Percentiles rank a stretch among this genome's conserved stretches.
Conservation (phyloP, 176 grass and related monocot genomes). For the Bonia amplexicaulis region DNA sequence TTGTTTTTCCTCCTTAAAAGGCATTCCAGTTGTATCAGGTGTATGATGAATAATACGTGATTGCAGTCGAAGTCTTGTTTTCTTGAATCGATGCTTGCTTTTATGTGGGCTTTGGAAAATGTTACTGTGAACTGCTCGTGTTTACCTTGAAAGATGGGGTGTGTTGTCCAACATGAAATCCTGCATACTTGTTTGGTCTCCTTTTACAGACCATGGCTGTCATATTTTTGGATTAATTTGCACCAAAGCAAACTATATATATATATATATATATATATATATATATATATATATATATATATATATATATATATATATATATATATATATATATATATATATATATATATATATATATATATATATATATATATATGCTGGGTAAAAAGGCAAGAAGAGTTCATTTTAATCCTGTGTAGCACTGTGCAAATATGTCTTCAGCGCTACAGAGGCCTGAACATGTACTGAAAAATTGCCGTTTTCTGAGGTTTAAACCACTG, state of each 20-base stretch:
- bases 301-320: no score
- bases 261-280: no score
- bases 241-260: not conserved
- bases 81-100: not conserved
- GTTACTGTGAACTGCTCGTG: not conserved
- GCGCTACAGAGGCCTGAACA: not conserved
- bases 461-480: not conserved
- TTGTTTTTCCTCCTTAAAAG: not conserved
- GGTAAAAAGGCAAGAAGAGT: not conserved
- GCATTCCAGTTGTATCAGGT: slow-evolving; percentile 6
- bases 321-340: no score
- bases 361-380: no score
- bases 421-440: not conserved
- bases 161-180: not conserved
- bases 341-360: no score
- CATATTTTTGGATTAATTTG: not conserved
- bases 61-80: not conserved
- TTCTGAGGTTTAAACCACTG: not conserved
- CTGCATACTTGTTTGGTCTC: not conserved
- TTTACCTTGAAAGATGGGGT: not conserved
- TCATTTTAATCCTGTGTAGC: not conserved
- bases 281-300: no score
- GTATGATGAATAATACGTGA: not conserved
- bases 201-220: not conserved
- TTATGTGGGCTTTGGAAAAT: not conserved